Base-by-base conservation (phyloP, 108 stramenopile genomes). In the Epithemia pelagica region DNA sequence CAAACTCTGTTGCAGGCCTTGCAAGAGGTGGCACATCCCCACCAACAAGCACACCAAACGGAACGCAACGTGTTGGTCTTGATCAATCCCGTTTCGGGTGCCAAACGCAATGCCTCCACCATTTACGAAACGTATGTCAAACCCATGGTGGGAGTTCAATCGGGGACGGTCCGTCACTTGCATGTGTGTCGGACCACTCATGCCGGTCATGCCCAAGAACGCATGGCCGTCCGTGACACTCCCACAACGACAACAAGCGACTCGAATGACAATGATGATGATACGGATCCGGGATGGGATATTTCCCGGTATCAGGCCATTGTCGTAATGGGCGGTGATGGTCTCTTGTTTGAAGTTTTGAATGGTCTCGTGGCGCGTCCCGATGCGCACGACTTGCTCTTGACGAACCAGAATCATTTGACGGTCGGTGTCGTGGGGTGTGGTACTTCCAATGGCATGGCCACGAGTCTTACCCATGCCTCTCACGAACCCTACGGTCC, bases 381-480 rank as follows among this genome's bases (percentile, higher is more conserved):
- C 8, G 87, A 90, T 70, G 54, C 37, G 10, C 53, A 76, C 25
- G 73, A 67, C 26, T 46, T 89, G 7, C 46, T 85, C 28, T 5
- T 10, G 5, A 15, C 10, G 15, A 15, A 5, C 37, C 15, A 5
- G 37, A 30, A 58, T 15, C 73, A 69, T 21, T 53, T 95, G 24
- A 78, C 79, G 54, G 70, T 92, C 52, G 94, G 91, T 2, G 74
- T 85, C 24, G 74, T 95, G 32, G 84, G 83, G 21, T 86, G 87
- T 51, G 94, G 94, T 20, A 88, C 88, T n/a, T 73, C 78, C 62
- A 95, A 95, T 77, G 94, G 94, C 19, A 77, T 95, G 28, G 86
- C 88, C 27, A 84, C 74, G 54, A 88, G 81, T 62, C 57, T 95
- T 29, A 61, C 73, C 8, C 64, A 76, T 65, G 80, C 75, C n/a